These are phyloP conservation scores for Penicillium alfredii DNA, from an alignment of 495 filamentous ascomycete species.

Conservation along the genomic window DNA sequence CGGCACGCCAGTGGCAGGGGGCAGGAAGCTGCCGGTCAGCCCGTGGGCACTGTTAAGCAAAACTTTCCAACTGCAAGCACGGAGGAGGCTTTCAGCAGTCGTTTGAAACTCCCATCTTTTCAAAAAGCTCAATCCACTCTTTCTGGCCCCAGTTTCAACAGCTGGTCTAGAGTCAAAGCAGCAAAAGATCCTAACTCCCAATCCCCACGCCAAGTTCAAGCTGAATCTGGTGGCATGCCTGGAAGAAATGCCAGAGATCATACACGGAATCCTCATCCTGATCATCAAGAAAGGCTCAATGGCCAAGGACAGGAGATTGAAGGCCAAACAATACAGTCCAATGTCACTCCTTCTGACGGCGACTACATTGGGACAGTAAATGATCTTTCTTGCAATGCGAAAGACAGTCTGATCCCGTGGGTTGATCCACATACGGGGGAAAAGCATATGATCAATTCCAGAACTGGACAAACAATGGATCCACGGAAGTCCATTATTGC, in stretches of 20 bases:
- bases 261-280: background rate
- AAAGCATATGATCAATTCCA: conserved; percentile 50
- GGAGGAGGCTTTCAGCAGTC: conserved; percentile 22
- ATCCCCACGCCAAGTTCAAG: no score
- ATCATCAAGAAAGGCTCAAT: background rate
- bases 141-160: conserved; percentile 39
- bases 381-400: background rate
- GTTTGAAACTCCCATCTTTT: conserved; percentile 34
- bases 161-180: conserved; percentile 66
- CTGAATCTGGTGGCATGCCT: no score
- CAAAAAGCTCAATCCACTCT: conserved; percentile 11
- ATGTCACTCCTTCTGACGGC: no score
- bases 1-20: background rate
- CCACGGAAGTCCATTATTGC: conserved; percentile 1
- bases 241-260: no score
- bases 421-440: conserved; percentile 60
- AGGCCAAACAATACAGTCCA: background rate
- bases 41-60: background rate
- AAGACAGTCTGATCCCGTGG: conserved; percentile 52
- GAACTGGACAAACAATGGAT: conserved; percentile 52
- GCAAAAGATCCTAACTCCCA: conserved; percentile 27
- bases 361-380: no score
- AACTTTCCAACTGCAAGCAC: conserved; percentile 4
- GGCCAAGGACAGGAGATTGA: no score
- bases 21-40: background rate